Conservation (phyloP, 2,329 filamentous ascomycete genomes). For the Talaromyces verruculosus region DNA sequence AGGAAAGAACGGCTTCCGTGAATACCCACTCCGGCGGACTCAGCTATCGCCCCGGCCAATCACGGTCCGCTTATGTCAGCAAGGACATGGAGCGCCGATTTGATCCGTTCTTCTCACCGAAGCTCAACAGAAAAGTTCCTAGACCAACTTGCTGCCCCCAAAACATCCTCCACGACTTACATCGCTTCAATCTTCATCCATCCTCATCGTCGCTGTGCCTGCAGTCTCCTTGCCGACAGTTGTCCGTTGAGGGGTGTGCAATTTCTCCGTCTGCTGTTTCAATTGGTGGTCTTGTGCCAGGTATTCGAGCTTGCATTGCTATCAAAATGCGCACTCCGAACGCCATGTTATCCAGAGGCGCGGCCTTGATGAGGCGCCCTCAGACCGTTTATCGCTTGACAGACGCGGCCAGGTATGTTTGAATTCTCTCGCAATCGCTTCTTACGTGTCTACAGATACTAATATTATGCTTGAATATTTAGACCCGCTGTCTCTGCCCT, state of each 20-base stretch:
- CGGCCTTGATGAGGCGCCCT: slow-evolving; percentile 48
- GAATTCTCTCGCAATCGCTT: background rate
- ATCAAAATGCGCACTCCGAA: slow-evolving; percentile 48
- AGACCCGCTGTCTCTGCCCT: slow-evolving; percentile 57
- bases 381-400: slow-evolving; percentile 46
- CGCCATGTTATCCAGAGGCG: slow-evolving; percentile 45
- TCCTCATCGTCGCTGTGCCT: slow-evolving; percentile 26
- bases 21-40: slow-evolving; percentile 22
- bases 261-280: slow-evolving; percentile 19
- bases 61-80: slow-evolving; percentile 26
- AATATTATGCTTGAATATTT: slow-evolving; percentile 11
- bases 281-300: slow-evolving; percentile 37
- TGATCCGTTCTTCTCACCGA: slow-evolving; percentile 40
- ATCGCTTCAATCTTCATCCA: slow-evolving; percentile 16
- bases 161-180: slow-evolving; percentile 23
- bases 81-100: slow-evolving; percentile 27
- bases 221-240: slow-evolving; percentile 26
- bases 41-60: slow-evolving; percentile 17
- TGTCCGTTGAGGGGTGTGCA: slow-evolving; percentile 23
- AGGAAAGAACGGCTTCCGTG: slow-evolving; percentile 24
- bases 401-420: slow-evolving; percentile 43
- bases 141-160: slow-evolving; percentile 27
- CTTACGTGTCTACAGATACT: background rate
- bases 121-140: slow-evolving; percentile 47
- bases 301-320: slow-evolving; percentile 56